These are phyloP conservation scores for Debaryomyces tyrocola DNA, from an alignment of 805 yeast species.

Conservation along the genomic window DNA sequence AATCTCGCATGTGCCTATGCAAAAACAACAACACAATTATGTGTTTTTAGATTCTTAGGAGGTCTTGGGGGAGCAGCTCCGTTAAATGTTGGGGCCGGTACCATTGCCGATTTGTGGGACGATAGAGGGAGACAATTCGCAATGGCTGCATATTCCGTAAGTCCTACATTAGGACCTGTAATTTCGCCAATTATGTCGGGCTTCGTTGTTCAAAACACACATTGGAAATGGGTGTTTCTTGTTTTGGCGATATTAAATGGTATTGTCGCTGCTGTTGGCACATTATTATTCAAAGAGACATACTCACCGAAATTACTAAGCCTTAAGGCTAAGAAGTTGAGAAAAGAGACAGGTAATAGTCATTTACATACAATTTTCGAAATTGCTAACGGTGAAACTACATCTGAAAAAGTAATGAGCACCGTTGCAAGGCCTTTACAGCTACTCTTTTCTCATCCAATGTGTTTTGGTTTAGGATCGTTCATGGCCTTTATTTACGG, in stretches of 20 bases:
- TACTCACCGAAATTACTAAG: constrained; percentile 55
- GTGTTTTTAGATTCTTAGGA: constrained; percentile 60
- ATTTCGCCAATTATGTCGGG: constrained; percentile 62
- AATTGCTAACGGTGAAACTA: constrained; percentile 50
- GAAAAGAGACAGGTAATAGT: constrained; percentile 55
- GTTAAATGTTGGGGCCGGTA: constrained; percentile 68
- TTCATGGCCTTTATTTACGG: constrained; percentile 69
- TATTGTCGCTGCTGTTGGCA: constrained; percentile 38
- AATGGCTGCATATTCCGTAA: constrained; percentile 55
- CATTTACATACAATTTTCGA: constrained; percentile 62
- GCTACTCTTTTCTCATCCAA: constrained; percentile 56
- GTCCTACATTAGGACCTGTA: constrained; percentile 69
- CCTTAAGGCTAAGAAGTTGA: constrained; percentile 45
- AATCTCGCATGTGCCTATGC: constrained; percentile 65
- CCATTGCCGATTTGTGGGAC: constrained; percentile 60
- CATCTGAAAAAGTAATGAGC: constrained; percentile 37
- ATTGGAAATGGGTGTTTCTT: constrained; percentile 73
- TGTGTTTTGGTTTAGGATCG: constrained; percentile 61
- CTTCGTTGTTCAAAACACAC: constrained; percentile 47
- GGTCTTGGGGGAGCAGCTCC: constrained; percentile 72
- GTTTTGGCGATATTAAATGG: constrained; percentile 61
- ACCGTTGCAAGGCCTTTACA: constrained; percentile 57
- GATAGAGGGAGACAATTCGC: constrained; percentile 54
- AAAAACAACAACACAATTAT: constrained; percentile 55
- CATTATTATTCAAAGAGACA: constrained; percentile 57